Evolutionary conservation across 192 early-diverging fungal genomes (phyloP), one percentile per base, ranked within the genome.

Genomic region (Backusella sp.): DNA sequence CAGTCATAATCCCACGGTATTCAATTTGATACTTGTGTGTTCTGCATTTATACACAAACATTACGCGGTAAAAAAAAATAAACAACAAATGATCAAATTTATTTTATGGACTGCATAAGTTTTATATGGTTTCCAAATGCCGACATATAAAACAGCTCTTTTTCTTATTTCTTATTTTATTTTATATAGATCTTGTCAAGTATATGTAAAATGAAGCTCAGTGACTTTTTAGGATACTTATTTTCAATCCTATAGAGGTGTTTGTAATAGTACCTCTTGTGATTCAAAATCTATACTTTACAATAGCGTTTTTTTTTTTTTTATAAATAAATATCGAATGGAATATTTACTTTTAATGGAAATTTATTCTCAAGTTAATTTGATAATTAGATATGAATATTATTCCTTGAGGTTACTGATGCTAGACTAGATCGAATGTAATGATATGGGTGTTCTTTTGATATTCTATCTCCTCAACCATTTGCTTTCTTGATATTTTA

Each of bases 1-100:
- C 35, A 28, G 70, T 28, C 42, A 42, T 44, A 28, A 46, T 28
- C 70, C 70, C 70, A 71, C 70, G 70, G 70, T 71, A 62, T 62
- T 62, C 56, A 62, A 62, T 62, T 62, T 62, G 56, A 62, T 62
- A 62, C 56, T 28, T 59, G 37, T 44, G 9, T 56, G 21, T 62
- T 62, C 23, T 62, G 56, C 56, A 62, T 62, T 28, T 62, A 62
- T 8, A 62, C 26, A 62, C 56, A 62, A 62, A 62, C 56, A 62
- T 62, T 62, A 62, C 56, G 23, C n/a, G 21, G 56, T 62, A 28
- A 23, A 23, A 28, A 21, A 14, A 28, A 26, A 59, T 3, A 59
- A 62, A 59, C 4, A 59, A 59, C 56, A 59, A 59, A 59, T 59
- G 56, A 59, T 23, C 56, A 59, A 14, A 26, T 26, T 62, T 62